Evolutionary conservation across 73 alveolate genomes (phyloP), one percentile per base, ranked within the genome.

Genomic region (Paramecium octaurelia): DNA sequence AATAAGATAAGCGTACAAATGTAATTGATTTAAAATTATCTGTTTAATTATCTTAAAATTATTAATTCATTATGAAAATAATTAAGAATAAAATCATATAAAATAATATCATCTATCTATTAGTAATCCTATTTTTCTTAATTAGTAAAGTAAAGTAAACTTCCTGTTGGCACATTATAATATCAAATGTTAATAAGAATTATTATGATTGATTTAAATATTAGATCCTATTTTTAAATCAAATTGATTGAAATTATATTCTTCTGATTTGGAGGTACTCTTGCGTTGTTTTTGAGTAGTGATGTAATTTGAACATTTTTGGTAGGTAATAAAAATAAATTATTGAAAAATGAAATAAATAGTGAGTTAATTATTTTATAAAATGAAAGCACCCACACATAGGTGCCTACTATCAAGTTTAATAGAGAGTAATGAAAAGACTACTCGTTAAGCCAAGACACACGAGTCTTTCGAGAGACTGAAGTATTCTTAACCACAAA

Each of bases 381-480:
- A 64, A 64, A 64, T 64, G 84, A 64, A 64, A 64, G 84, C 46
- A 27, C 42, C 42, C 46, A 64, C 84, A 27, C 84, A 64, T 24
- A 64, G 84, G 46, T 64, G 84, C 46, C 46, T 64, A 18, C 24
- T 64, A 31, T 64, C 84, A 27, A 64, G 84, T 64, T 34, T 64
- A 34, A 64, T 64, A 12, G 84, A 64, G 84, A 64, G 84, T 34
- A 64, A 64, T 64, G 84, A 64, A 27, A 64, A 64, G 84, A 54
- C 69, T 54, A 27, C 42, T 14, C 84, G 84, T 27, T 34, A 64
- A 64, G 46, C 84, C 2, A 64, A 64, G 10, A 64, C 84, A 31
- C 84, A 64, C 27, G 84, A 64, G n/a, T 64, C 84, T 11, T 64
- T 64, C 31, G 84, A 64, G 84, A 64, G 84, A 64, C 14, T 64